Evolutionary conservation across 1,284 basidiomycete species (phyloP), one percentile per base, ranked within the genome.

Genomic region (Amylostereum areolatum): DNA sequence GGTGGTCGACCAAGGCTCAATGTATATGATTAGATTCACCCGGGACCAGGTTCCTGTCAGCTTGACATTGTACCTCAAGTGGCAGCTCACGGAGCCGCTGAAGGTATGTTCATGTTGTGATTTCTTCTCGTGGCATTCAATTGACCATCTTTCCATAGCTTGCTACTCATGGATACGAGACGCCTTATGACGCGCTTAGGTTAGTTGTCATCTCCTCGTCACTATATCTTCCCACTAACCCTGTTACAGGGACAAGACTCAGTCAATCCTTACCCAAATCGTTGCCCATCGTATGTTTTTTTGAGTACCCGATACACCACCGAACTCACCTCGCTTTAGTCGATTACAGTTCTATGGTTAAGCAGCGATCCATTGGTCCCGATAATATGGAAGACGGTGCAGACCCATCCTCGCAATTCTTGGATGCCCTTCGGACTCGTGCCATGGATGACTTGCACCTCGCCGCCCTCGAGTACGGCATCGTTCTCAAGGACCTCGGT

Each of bases 381-480:
- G 85, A 89, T 54, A 78, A 81, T 56, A 66, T 88, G 62, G 79
- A 87, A 29, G 83, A 86, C 52, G 75, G 78, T 4, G 73, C 63
- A 31, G 87, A 89, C 52, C 69, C 78, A 18, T 84, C 83, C 3
- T 81, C 83, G 37, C 81, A 85, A 10, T 90, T 90, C 71, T 69
- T 90, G 50, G 88, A 90, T 53, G 87, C 88, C 4, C 71, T 90
- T 42, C 70, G 87, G 36, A 87, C 83, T 4, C 81, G 84, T 43
- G 88, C 88, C 5, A 88, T 90, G 85, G 88, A 90, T 59, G 87
- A 90, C 49, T 77, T 90, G 69, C 83, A 85, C 50, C 69, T 80
- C 50, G 88, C 86, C 30, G 85, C 88, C 2, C 64, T 86, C 32
- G 87, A 89, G 57, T 90, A 89, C 55, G 87, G 87, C 9, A 90